Evolutionary conservation across 2,329 filamentous ascomycete species (phyloP), one percentile per base, ranked within the genome.

Genomic region (Nemania serpens): DNA sequence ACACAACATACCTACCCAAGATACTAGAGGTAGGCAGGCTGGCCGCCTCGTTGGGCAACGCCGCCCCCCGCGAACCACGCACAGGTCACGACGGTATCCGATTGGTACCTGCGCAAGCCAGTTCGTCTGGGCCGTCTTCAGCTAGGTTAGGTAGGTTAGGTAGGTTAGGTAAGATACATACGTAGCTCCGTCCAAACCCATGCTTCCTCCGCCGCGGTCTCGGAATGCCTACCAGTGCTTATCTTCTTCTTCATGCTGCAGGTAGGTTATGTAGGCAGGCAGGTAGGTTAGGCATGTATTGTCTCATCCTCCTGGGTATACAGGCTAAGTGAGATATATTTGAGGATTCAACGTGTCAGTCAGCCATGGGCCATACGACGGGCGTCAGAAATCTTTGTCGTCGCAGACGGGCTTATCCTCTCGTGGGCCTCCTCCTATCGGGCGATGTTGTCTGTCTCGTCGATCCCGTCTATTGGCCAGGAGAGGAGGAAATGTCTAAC

Each of bases 331-430:
- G 11, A 5, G 25, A 18, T 22, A 18, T n/a, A 42, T 34, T 34
- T 45, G 46, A 25, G 22, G 33, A 48, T 13, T 43, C 54, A 37
- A 65, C 63, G 63, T 65, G 63, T 63, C 61, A 65, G 33, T 50
- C 39, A 18, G n/a, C 36, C 25, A 61, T 36, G 50, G 53, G 55
- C 25, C 25, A 34, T 36, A 36, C n/a, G n/a, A 46, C 3, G 4
- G 15, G 43, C 22, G 18, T 46, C 15, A 46, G 18, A 46, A 46
- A n/a, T n/a, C 12, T 20, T 20, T 46, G 7, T 4, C 7, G 25
- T 29, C 25, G 18, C 11, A 15, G 43, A 33, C 20, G 15, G 29
- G 18, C 15, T 42, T 18, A 2, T 20, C 20, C n/a, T 25, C 5
- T 20, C 18, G n/a, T 5, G 20, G 3, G 11, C 11, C 34, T 49